Conservation (phyloP, 257 asterid species). For the Solanum tarijense region DNA sequence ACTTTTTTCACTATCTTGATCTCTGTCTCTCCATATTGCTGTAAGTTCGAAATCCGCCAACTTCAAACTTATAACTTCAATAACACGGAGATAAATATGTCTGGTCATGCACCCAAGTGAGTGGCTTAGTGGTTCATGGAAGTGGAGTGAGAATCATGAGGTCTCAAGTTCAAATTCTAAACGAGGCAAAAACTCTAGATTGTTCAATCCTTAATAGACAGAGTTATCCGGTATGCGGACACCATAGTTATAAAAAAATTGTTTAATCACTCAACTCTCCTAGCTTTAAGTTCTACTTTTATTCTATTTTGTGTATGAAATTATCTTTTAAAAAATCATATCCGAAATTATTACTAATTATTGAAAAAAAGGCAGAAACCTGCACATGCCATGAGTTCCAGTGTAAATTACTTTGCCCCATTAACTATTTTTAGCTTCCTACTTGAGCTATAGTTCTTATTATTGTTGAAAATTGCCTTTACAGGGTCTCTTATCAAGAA, state of each 20-base stretch:
- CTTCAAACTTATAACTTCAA: background rate
- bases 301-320: background rate
- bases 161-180: too few relatives aligned
- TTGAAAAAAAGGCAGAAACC: background rate
- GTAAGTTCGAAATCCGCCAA: too few relatives aligned
- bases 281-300: background rate
- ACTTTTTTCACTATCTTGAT: too few relatives aligned
- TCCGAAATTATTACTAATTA: background rate
- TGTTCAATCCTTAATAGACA: background rate
- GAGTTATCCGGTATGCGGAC: background rate
- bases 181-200: background rate
- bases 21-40: too few relatives aligned
- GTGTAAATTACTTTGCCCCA: background rate
- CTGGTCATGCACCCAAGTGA: background rate
- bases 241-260: background rate
- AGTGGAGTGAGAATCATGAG: too few relatives aligned
- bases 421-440: background rate
- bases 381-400: background rate
- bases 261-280: background rate
- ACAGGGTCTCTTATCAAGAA: slow-evolving; percentile 86
- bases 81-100: background rate
- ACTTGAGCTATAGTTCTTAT: background rate
- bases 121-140: background rate
- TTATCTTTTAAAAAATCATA: background rate
- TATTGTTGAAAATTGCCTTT: background rate